Evolutionary conservation across 2,329 filamentous ascomycete species (phyloP).

Genomic region (Penicillium polonicum): DNA sequence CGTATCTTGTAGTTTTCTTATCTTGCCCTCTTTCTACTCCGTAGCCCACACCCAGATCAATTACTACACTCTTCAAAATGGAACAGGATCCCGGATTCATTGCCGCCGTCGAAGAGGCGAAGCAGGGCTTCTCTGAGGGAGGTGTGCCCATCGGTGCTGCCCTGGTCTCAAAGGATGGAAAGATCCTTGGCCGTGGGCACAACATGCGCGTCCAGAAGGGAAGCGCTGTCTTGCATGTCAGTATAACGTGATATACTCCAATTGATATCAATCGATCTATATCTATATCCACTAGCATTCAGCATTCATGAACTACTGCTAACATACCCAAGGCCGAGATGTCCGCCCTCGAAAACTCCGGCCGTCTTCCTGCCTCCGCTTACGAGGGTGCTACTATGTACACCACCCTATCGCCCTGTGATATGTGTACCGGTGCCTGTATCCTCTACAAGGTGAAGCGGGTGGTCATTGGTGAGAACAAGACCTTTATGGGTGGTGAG

Average conservation of each 20-base stretch:
- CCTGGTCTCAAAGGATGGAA: constrained; percentile 67
- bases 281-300: background rate
- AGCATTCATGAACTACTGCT: background rate
- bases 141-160: constrained; percentile 60
- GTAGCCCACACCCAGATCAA: background rate
- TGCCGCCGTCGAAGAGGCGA: constrained; percentile 58
- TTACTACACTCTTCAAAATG: constrained; percentile 23
- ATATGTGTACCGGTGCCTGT: constrained; percentile 79
- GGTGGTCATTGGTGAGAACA: constrained; percentile 76
- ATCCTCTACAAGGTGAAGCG: constrained; percentile 71
- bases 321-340: constrained; percentile 63
- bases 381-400: constrained; percentile 79
- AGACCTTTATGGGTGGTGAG: constrained; percentile 71
- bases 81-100: constrained; percentile 54
- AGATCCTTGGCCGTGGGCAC: constrained; percentile 68
- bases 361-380: constrained; percentile 65
- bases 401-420: constrained; percentile 74
- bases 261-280: background rate
- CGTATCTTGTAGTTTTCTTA: background rate
- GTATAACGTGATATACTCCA: constrained; percentile 23
- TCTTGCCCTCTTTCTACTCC: background rate
- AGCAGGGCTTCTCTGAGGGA: constrained; percentile 55
- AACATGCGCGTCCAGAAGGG: constrained; percentile 74
- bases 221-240: constrained; percentile 69
- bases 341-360: constrained; percentile 71